phyloP scores from a whole-genome alignment of 148 eudicot genomes.

The Spergularia bocconei region DNA sequence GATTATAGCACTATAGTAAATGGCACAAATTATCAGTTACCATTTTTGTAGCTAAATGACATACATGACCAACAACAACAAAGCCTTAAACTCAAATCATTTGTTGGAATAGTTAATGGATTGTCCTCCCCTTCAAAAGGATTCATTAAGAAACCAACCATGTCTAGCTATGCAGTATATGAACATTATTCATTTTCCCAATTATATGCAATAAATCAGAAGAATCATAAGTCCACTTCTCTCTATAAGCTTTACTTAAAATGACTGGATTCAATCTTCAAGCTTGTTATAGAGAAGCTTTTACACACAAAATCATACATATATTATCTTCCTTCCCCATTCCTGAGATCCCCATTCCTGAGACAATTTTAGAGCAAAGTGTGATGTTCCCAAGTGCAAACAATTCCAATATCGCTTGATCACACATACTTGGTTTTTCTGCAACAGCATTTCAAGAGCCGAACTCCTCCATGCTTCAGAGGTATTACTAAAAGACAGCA shows the following conservation, averaged over 20 bases:
- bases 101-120: not conserved
- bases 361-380: not conserved
- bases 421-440: not conserved
- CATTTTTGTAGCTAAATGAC: not conserved
- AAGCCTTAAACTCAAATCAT: not conserved
- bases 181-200: not conserved
- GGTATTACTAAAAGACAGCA: not conserved
- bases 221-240: not conserved
- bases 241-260: not conserved
- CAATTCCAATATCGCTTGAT: not conserved
- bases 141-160: not conserved
- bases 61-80: slow-evolving; percentile 1
- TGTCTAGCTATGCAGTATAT: not conserved
- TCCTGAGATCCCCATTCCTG: not conserved
- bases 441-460: not conserved
- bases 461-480: not conserved
- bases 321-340: not conserved
- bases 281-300: not conserved
- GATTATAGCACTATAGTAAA: too few relatives aligned
- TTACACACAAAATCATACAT: too few relatives aligned
- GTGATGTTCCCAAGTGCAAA: not conserved
- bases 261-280: not conserved
- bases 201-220: not conserved
- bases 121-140: not conserved
- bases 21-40: too few relatives aligned